Conservation (phyloP, 352 stramenopile species). For the Phytopythium litorale region DNA sequence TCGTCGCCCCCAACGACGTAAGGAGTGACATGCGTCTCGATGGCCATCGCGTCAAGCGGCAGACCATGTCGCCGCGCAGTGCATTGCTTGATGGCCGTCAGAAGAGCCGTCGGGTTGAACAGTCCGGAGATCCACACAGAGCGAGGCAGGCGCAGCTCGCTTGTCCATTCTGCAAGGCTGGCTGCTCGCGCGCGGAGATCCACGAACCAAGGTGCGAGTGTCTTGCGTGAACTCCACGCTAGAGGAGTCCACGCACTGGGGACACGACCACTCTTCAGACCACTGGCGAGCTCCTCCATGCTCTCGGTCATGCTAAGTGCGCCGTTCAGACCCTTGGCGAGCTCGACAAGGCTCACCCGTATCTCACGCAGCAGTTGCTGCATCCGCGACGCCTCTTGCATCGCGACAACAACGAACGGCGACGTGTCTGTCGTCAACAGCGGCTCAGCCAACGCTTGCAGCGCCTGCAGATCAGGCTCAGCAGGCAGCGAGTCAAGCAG, state of each 20-base stretch:
- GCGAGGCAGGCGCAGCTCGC: slow-evolving; percentile 64
- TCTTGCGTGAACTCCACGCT: slow-evolving; percentile 85
- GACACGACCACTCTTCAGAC: neutral
- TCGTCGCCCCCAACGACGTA: slow-evolving; percentile 21
- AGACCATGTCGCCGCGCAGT: slow-evolving; percentile 83
- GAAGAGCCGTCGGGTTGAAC: slow-evolving; percentile 82
- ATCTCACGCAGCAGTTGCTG: slow-evolving; percentile 62
- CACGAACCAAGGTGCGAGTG: slow-evolving; percentile 69
- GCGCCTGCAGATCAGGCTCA: slow-evolving; percentile 50
- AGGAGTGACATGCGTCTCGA: slow-evolving; percentile 92
- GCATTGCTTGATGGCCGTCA: slow-evolving; percentile 83
- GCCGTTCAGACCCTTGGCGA: slow-evolving; percentile 80
- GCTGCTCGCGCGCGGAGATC: slow-evolving; percentile 69
- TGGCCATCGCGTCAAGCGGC: slow-evolving; percentile 91
- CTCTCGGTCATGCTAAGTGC: slow-evolving; percentile 86
- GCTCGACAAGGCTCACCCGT: slow-evolving; percentile 50
- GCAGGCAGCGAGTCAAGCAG: slow-evolving; percentile 54
- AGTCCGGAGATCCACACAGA: slow-evolving; percentile 81
- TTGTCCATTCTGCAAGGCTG: slow-evolving; percentile 53
- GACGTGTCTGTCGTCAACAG: slow-evolving; percentile 59
- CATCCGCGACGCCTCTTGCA: slow-evolving; percentile 82
- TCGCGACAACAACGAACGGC: slow-evolving; percentile 79
- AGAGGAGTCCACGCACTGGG: neutral
- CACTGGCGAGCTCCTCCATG: slow-evolving; percentile 69
- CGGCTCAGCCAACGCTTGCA: slow-evolving; percentile 51